phyloP scores from a whole-genome alignment of 768 basidiomycete species.

The Pisolithus orientalis region DNA sequence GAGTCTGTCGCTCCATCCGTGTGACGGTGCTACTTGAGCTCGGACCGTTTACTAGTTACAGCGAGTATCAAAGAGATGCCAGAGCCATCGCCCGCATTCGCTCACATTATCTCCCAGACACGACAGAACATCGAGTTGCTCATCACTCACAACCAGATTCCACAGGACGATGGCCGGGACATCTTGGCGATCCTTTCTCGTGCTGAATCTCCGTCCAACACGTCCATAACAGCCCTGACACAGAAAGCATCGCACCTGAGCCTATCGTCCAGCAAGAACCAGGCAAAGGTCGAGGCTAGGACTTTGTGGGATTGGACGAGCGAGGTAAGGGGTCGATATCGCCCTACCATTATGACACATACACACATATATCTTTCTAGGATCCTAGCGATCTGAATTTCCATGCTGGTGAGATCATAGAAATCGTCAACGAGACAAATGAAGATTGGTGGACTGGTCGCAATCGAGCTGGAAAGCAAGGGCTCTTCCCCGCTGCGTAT shows the following conservation, averaged over 20 bases:
- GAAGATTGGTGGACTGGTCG: constrained; percentile 88
- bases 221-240: constrained; percentile 16
- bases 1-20: no score
- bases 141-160: constrained; percentile 35
- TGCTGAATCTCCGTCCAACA: constrained; percentile 5
- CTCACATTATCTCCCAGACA: constrained; percentile 41
- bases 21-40: no score
- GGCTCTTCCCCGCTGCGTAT: constrained; percentile 74
- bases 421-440: constrained; percentile 78
- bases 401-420: constrained; percentile 67
- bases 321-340: constrained; percentile 14
- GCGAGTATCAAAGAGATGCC: constrained; percentile 9
- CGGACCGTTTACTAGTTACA: no score
- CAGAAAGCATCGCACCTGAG: constrained; percentile 15
- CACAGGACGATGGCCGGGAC: constrained; percentile 31
- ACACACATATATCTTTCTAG: constrained; percentile 30
- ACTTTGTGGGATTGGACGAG: constrained; percentile 25
- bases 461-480: constrained; percentile 50
- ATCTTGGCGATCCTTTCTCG: constrained; percentile 35
- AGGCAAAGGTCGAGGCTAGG: constrained; percentile 19
- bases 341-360: not conserved
- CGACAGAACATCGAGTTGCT: constrained; percentile 43
- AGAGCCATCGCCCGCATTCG: constrained; percentile 18
- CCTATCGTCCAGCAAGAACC: constrained; percentile 16
- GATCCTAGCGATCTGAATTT: constrained; percentile 77